These are phyloP conservation scores for Didymella segeticola DNA, from an alignment of 2,329 filamentous ascomycete genomes.

Conservation along the genomic window DNA sequence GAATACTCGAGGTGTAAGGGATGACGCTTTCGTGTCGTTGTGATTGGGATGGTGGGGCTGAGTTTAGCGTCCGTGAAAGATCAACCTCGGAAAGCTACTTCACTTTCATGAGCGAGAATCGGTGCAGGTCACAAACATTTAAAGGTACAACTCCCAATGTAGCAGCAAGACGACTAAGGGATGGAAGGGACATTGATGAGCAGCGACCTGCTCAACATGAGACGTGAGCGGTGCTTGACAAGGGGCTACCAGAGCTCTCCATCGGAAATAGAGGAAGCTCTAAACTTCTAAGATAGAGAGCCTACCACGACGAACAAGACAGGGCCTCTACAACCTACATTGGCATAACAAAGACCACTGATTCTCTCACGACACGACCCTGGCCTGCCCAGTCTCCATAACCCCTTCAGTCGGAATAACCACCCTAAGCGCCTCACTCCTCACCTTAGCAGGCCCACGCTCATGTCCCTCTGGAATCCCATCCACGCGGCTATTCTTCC, in stretches of 20 bases:
- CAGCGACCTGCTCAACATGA: too few relatives aligned
- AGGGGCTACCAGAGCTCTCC: too few relatives aligned
- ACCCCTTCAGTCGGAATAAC: conserved; percentile 34
- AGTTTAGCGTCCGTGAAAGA: neutral
- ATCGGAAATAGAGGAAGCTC: too few relatives aligned
- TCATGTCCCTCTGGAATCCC: conserved; percentile 32
- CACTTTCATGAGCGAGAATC: too few relatives aligned
- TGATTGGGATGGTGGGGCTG: neutral
- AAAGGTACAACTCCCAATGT: too few relatives aligned
- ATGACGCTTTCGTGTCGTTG: neutral
- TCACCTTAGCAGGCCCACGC: conserved; percentile 39
- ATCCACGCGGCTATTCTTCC: conserved; percentile 24
- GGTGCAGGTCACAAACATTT: too few relatives aligned
- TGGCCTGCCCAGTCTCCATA: conserved; percentile 26
- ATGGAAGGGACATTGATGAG: too few relatives aligned
- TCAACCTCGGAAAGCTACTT: neutral
- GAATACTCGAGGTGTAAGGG: neutral
- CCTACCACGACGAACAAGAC: too few relatives aligned
- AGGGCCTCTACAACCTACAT: too few relatives aligned
- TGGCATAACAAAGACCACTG: neutral
- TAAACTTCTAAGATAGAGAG: too few relatives aligned
- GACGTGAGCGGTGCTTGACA: too few relatives aligned
- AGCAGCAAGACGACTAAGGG: too few relatives aligned
- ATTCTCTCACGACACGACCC: neutral
- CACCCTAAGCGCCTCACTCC: conserved; percentile 39